phyloP scores from a whole-genome alignment of 805 yeast species.

The Cyberlindnera mississippiensis region DNA sequence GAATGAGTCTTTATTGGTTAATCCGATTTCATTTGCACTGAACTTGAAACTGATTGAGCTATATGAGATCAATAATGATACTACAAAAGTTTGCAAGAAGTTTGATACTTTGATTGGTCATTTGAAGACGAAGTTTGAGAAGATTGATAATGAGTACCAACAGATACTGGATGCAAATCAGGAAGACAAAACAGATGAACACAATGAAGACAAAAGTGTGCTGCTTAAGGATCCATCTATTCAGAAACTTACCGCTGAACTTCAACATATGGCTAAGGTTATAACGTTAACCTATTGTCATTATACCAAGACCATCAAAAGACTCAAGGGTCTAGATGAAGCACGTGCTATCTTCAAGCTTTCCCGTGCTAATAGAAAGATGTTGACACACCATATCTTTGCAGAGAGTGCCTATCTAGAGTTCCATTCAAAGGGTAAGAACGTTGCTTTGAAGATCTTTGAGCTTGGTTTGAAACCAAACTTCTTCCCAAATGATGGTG shows the following conservation, averaged over 20 bases:
- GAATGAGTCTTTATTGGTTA: constrained; percentile 51
- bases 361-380: constrained; percentile 52
- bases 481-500: constrained; percentile 48
- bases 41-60: constrained; percentile 65
- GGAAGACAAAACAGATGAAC: no score
- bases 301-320: constrained; percentile 67
- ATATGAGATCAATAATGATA: constrained; percentile 55
- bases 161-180: background rate
- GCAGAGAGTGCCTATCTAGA: constrained; percentile 83
- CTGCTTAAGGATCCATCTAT: constrained; percentile 14
- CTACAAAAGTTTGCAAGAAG: constrained; percentile 44
- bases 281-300: constrained; percentile 66
- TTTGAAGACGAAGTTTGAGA: background rate
- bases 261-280: constrained; percentile 28
- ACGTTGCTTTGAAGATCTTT: constrained; percentile 68
- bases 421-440: constrained; percentile 49
- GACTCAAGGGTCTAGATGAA: constrained; percentile 62
- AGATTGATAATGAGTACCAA: background rate
- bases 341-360: constrained; percentile 70
- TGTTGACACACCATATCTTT: constrained; percentile 69
- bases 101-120: constrained; percentile 47
- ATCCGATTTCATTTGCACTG: constrained; percentile 67
- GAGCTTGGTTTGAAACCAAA: constrained; percentile 66
- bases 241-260: constrained; percentile 10
- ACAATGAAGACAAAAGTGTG: constrained; percentile 11